Conservation (phyloP, 805 yeast species). For the Sugiyamaella marilandica region DNA sequence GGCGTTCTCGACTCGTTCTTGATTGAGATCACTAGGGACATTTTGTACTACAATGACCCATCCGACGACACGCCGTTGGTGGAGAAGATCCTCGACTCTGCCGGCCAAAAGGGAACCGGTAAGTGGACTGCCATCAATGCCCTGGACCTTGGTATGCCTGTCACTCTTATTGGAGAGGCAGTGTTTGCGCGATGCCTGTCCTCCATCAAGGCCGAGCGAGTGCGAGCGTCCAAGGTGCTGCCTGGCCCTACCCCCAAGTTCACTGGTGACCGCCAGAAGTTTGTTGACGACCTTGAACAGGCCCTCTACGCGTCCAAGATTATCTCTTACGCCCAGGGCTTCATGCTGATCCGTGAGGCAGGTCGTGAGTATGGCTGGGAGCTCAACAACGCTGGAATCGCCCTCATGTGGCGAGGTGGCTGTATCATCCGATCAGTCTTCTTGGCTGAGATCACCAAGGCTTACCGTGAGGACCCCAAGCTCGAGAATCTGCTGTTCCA, state of each 20-base stretch:
- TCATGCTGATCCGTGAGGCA: constrained; percentile 98
- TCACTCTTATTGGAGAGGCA: constrained; percentile 97
- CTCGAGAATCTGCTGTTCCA: constrained; percentile 93
- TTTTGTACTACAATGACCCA: constrained; percentile 74
- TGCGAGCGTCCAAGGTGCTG: constrained; percentile 70
- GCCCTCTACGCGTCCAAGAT: constrained; percentile 98
- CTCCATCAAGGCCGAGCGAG: constrained; percentile 88
- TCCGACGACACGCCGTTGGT: constrained; percentile 88
- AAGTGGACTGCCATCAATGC: constrained; percentile 99
- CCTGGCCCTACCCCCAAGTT: constrained; percentile 72
- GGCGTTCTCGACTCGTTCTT: constrained; percentile 97
- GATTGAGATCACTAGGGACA: constrained; percentile 94
- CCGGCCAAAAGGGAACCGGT: constrained; percentile 99
- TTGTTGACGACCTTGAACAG: constrained; percentile 92
- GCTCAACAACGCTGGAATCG: constrained; percentile 96
- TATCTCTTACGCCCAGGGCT: constrained; percentile 98
- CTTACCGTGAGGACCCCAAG: constrained; percentile 89
- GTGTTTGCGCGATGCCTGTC: constrained; percentile 95
- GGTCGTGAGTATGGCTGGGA: constrained; percentile 96
- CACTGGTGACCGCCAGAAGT: constrained; percentile 71
- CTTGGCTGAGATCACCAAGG: constrained; percentile 94
- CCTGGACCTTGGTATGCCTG: constrained; percentile 96
- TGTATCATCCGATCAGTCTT: constrained; percentile 98
- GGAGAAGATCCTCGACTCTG: constrained; percentile 93
- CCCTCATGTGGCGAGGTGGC: constrained; percentile 99